Evolutionary conservation across 371 early-diverging fungal species (phyloP).

Genomic region (Mucor circinelloides): DNA sequence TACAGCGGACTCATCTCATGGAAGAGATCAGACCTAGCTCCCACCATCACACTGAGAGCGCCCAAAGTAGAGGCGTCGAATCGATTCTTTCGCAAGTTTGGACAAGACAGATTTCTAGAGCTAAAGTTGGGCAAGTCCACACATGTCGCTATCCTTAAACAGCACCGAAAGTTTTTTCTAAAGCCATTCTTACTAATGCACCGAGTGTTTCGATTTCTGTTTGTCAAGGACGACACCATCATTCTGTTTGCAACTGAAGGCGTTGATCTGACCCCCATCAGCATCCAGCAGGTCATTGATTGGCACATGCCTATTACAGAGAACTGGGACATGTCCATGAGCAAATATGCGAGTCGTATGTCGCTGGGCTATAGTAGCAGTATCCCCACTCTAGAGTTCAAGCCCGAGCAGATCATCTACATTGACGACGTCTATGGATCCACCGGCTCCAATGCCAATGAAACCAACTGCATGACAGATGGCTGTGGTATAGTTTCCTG

Average conservation of each 20-base stretch:
- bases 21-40: neutral
- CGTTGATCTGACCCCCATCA: conserved; percentile 23
- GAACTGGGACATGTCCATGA: conserved; percentile 43
- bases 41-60: conserved; percentile 23
- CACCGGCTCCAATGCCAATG: conserved; percentile 13
- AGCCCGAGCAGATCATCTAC: conserved; percentile 34
- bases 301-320: conserved; percentile 50
- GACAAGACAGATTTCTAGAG: conserved; percentile 44
- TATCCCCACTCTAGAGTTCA: conserved; percentile 38
- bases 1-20: conserved; percentile 27
- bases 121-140: conserved; percentile 22
- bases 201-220: conserved; percentile 35
- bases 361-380: conserved; percentile 53
- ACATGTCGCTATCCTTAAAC: conserved; percentile 15
- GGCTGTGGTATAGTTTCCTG: conserved; percentile 55
- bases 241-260: conserved; percentile 50
- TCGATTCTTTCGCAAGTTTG: conserved; percentile 47
- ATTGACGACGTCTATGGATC: conserved; percentile 36
- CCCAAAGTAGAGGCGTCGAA: conserved; percentile 42
- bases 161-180: conserved; percentile 20
- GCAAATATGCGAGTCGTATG: conserved; percentile 50
- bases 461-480: conserved; percentile 46
- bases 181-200: conserved; percentile 46
- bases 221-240: conserved; percentile 41
- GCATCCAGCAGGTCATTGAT: conserved; percentile 42